Conservation (phyloP, 1,284 basidiomycete species). For the Ceratobasidium sp. region DNA sequence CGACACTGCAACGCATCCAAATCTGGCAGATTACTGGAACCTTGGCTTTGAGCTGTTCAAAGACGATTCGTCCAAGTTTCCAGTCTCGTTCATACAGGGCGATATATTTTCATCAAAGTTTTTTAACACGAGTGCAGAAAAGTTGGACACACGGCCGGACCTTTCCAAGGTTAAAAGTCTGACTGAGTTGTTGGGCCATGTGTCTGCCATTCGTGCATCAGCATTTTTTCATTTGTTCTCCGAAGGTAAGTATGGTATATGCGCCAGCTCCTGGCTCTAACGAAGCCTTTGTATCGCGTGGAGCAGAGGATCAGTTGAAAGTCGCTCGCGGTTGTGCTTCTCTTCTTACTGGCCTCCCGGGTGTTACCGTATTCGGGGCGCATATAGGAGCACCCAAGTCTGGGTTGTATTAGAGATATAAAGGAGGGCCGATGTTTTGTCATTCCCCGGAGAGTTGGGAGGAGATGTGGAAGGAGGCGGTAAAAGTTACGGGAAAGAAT, state of each 20-base stretch:
- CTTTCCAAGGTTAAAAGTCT: slow-evolving; percentile 58
- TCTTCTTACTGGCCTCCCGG: slow-evolving; percentile 57
- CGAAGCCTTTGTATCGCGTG: background rate
- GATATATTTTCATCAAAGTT: slow-evolving; percentile 58
- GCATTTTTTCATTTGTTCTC: slow-evolving; percentile 67
- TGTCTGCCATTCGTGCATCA: slow-evolving; percentile 64
- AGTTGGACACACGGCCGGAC: slow-evolving; percentile 54
- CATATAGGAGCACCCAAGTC: slow-evolving; percentile 52
- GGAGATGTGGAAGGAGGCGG: slow-evolving; percentile 15
- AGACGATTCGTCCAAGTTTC: slow-evolving; percentile 59
- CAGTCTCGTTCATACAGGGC: slow-evolving; percentile 62
- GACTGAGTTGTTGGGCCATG: slow-evolving; percentile 61
- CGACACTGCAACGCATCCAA: too few relatives aligned
- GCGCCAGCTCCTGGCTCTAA: background rate
- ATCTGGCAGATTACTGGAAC: slow-evolving; percentile 55
- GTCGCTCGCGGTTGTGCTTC: slow-evolving; percentile 60
- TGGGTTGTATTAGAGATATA: slow-evolving; percentile 49
- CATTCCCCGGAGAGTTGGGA: slow-evolving; percentile 37
- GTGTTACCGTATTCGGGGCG: slow-evolving; percentile 54
- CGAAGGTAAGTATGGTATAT: slow-evolving; percentile 51
- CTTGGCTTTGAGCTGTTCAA: slow-evolving; percentile 57
- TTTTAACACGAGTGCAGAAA: slow-evolving; percentile 53
- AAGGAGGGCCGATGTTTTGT: slow-evolving; percentile 1
- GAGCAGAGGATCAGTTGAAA: slow-evolving; percentile 57
- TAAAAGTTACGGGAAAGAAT: background rate